Evolutionary conservation across 345 rosid species (phyloP), one percentile per base, ranked within the genome.

Genomic region (Linum usitatissimum): DNA sequence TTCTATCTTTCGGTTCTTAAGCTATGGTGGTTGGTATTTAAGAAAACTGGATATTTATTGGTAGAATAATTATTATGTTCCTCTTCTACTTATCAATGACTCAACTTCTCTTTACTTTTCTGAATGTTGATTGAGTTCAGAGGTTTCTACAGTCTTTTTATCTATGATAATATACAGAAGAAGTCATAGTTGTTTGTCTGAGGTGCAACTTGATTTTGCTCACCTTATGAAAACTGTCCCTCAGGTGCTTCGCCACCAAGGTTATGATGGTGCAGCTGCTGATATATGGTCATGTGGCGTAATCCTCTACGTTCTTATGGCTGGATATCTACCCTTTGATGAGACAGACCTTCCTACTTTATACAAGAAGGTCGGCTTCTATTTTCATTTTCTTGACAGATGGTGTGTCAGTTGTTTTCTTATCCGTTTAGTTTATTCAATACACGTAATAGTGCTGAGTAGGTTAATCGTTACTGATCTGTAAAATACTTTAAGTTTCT

Each of bases 251-350:
- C 51, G 86, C 64, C 40, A 82, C 70, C 79, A 61, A 36, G 97
- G 96, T 62, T 93, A 93, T 70, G 83, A 83, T 70, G 99, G 98
- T 53, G 86, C 97, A 53, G 86, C 86, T 73, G 94, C 98, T 53
- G 99, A 89, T 63, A 59, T 89, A 57, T 93, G 99, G 96, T 93
- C 99, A 40, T 93, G 96, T 51, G 99, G 99, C 56, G 97, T 92
- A 23, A 80, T 92, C 70, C 91, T 92, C 66, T 92, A 75, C 23
- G 88, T 92, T 69, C 75, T 89, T 14, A 78, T 84, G 90, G 97
- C 97, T 67, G 99, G 97, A 23, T 82, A 73, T 81, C 84, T 83
- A 64, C 97, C 99, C 38, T 92, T 92, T 73, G 68, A 81, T 20
- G 97, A 83, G 73, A 73, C 64, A 18, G 91, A 92, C 73, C 90